These are phyloP conservation scores for Pseudogymnoascus sp. DNA, from an alignment of 2,329 filamentous ascomycete species.

Conservation along the genomic window DNA sequence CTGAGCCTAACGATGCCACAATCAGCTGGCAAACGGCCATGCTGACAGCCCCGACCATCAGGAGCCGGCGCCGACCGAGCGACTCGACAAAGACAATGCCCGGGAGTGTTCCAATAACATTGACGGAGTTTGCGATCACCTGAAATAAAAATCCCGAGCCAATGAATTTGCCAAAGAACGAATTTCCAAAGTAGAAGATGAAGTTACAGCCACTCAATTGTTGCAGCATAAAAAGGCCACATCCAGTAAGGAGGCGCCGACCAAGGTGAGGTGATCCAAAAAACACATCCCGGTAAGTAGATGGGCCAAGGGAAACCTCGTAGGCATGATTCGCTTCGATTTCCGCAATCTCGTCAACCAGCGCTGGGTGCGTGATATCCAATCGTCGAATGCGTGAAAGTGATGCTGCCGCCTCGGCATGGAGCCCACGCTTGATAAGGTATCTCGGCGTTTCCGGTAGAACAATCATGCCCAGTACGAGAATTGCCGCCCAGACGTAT, in stretches of 20 bases:
- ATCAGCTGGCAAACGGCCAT: constrained; percentile 62
- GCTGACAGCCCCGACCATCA: constrained; percentile 65
- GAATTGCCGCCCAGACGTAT: constrained; percentile 31
- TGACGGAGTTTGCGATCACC: constrained; percentile 69
- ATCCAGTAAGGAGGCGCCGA: constrained; percentile 65
- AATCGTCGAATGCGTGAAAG: constrained; percentile 52
- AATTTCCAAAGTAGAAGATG: constrained; percentile 70
- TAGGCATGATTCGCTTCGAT: constrained; percentile 69
- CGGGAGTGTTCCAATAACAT: constrained; percentile 68
- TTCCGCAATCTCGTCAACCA: constrained; percentile 68
- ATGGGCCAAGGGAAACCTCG: constrained; percentile 56
- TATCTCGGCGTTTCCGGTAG: constrained; percentile 34
- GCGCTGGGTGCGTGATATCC: constrained; percentile 62
- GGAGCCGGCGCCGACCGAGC: constrained; percentile 64
- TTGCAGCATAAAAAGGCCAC: constrained; percentile 67
- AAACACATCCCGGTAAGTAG: constrained; percentile 53
- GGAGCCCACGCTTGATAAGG: constrained; percentile 28
- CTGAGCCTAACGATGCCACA: constrained; percentile 55
- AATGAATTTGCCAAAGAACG: constrained; percentile 59
- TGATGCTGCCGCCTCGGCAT: constrained; percentile 26
- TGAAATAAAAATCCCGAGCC: constrained; percentile 59
- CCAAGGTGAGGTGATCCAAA: constrained; percentile 55
- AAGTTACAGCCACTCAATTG: constrained; percentile 71
- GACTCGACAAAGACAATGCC: constrained; percentile 68
- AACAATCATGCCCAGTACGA: constrained; percentile 30